Evolutionary conservation across 495 filamentous ascomycete genomes (phyloP), one percentile per base, ranked within the genome.

Genomic region (Xylaria flabelliformis): DNA sequence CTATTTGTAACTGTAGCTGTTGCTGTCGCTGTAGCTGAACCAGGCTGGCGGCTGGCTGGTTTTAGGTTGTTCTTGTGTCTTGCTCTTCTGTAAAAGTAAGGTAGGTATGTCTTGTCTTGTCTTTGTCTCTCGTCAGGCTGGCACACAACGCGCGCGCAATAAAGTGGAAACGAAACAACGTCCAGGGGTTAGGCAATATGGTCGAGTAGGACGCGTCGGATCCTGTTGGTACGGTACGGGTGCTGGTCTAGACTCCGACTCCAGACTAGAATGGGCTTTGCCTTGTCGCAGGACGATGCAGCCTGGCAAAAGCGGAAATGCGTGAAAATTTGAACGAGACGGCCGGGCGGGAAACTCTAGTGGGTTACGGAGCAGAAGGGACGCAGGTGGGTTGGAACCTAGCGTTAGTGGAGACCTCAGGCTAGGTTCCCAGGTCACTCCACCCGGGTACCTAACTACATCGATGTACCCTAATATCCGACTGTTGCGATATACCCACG

Each of bases 281-380:
- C 29, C 64, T 51, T 51, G 64, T 66, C 34, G 65, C 50, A 56
- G 50, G 44, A 67, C 32, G 19, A 67, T 67, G 65, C 65, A 67
- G 65, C 65, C 56, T 70, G 46, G 58, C 55, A 26, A 62, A 70
- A 70, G 44, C 55, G 69, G 59, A 64, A 55, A 64, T 71, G 46
- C 36, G 61, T 64, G 58, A 64, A 70, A 71, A 71, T 70, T 70
- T 53, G 44, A 50, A 50, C 17, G 21, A 70, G 26, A 50, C 24
- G 56, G 56, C 55, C 44, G 53, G 53, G 53, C 53, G 26, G 51
- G 53, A 56, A 56, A 56, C 53, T 56, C 53, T 26, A 39, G 58
- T 39, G 34, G n/a, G 58, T 21, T 36, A 39, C 58, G 58, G 58
- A 61, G 58, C 32, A n/a, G 26, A 50, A 50, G 56, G 39, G 32